A percentile compares a stretch with the other conserved stretches of the same genome.
Conservation (phyloP, 2,329 filamentous ascomycete species). For the Sporothrix luriei region DNA sequence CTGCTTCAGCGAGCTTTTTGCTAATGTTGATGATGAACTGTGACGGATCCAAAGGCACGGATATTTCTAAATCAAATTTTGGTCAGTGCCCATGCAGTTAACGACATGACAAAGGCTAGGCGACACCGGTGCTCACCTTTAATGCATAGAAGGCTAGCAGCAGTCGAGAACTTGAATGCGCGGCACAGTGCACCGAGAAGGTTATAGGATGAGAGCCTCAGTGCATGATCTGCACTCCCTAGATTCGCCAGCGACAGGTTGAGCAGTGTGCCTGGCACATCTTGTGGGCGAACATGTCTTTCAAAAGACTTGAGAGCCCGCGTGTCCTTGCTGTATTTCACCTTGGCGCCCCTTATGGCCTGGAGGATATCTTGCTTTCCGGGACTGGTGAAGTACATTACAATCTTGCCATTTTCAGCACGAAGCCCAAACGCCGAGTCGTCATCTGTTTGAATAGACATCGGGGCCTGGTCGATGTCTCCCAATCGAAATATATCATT, state of each 20-base stretch:
- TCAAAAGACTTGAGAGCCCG: slow-evolving; percentile 64
- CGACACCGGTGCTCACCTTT: slow-evolving; percentile 51
- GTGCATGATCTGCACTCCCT: slow-evolving; percentile 60
- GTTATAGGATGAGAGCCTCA: slow-evolving; percentile 68
- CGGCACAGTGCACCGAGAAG: slow-evolving; percentile 67
- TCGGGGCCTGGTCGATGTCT: slow-evolving; percentile 68
- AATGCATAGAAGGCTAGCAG: slow-evolving; percentile 62
- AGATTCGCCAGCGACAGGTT: slow-evolving; percentile 70
- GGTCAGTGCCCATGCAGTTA: neutral
- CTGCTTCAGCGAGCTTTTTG: slow-evolving; percentile 62
- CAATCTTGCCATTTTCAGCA: slow-evolving; percentile 69
- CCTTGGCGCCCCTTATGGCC: slow-evolving; percentile 64
- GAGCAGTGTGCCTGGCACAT: slow-evolving; percentile 69
- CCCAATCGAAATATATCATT: slow-evolving; percentile 71
- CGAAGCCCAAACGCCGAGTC: slow-evolving; percentile 68
- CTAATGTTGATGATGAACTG: slow-evolving; percentile 68
- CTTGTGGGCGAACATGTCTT: slow-evolving; percentile 67
- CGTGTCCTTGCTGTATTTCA: slow-evolving; percentile 65
- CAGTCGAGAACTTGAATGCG: slow-evolving; percentile 67
- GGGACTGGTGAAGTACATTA: slow-evolving; percentile 71
- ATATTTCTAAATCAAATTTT: slow-evolving; percentile 54
- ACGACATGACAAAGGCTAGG: neutral
- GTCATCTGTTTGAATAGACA: slow-evolving; percentile 65
- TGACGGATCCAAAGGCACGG: slow-evolving; percentile 64
- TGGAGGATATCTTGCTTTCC: slow-evolving; percentile 66